Evolutionary conservation across 495 filamentous ascomycete genomes (phyloP).

Genomic region (Tuber microsphaerosporum): DNA sequence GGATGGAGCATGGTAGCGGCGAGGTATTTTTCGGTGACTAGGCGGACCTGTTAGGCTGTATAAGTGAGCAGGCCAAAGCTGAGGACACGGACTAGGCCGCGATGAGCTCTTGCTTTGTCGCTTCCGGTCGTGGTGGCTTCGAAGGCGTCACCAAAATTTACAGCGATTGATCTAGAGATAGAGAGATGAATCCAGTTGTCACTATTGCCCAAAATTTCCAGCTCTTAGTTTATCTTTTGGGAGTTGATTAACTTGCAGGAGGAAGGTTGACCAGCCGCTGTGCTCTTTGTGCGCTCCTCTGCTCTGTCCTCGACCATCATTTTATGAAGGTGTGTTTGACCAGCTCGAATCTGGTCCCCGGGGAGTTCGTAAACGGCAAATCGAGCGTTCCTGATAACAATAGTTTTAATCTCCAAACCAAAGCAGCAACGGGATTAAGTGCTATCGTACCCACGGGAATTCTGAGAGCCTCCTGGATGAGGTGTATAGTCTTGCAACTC

Average conservation of each 20-base stretch:
- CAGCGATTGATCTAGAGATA: slow-evolving; percentile 49
- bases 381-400: too few relatives aligned
- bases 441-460: slow-evolving; percentile 30
- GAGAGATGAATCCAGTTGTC: slow-evolving; percentile 50
- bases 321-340: slow-evolving; percentile 45
- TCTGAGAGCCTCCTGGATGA: slow-evolving; percentile 49
- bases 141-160: slow-evolving; percentile 55
- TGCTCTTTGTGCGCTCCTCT: slow-evolving; percentile 54
- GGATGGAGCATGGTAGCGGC: slow-evolving; percentile 15
- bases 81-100: too few relatives aligned
- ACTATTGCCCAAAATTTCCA: slow-evolving; percentile 47
- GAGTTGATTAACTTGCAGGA: slow-evolving; percentile 47
- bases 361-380: slow-evolving; percentile 26
- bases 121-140: slow-evolving; percentile 52
- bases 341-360: slow-evolving; percentile 52
- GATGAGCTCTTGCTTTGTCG: slow-evolving; percentile 51
- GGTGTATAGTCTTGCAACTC: slow-evolving; percentile 48
- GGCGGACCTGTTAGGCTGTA: not conserved
- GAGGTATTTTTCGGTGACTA: slow-evolving; percentile 19
- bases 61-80: not conserved
- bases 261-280: slow-evolving; percentile 53
- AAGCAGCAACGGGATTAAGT: not conserved
- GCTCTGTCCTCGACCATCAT: slow-evolving; percentile 41
- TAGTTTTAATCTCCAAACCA: not conserved
- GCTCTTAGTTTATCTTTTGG: slow-evolving; percentile 44